Evolutionary conservation across 495 filamentous ascomycete genomes (phyloP).

Genomic region (Talaromyces ruber): DNA sequence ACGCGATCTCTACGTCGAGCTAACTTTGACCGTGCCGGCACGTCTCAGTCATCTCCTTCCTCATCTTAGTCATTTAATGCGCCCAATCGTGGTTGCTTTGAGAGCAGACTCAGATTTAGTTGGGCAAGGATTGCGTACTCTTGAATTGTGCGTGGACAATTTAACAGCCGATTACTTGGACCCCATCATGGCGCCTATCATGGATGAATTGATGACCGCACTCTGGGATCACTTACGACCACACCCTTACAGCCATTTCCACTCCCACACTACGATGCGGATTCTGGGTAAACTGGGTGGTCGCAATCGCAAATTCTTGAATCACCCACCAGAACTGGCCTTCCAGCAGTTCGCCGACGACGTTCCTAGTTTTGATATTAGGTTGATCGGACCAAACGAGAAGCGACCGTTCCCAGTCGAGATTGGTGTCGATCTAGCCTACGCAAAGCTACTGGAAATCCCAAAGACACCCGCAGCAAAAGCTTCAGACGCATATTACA

Average conservation of each 20-base stretch:
- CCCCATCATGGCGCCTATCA: conserved; percentile 97
- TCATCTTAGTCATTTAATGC: conserved; percentile 96
- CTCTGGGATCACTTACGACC: conserved; percentile 92
- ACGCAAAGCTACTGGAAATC: conserved; percentile 73
- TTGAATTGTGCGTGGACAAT: conserved; percentile 97
- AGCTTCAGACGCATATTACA: conserved; percentile 78
- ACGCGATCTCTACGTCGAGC: conserved; percentile 92
- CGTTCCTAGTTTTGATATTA: conserved; percentile 72
- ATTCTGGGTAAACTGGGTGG: conserved; percentile 96
- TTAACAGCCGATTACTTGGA: conserved; percentile 96
- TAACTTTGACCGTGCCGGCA: conserved; percentile 92
- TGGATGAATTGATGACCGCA: conserved; percentile 95
- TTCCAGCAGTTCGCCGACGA: conserved; percentile 86
- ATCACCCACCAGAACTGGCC: conserved; percentile 68
- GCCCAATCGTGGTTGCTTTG: conserved; percentile 89
- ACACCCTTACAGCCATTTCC: conserved; percentile 89
- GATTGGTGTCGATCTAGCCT: conserved; percentile 80
- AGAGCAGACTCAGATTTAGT: conserved; percentile 88
- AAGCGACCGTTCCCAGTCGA: conserved; percentile 80
- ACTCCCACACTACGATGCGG: conserved; percentile 95
- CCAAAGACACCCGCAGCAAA: conserved; percentile 57
- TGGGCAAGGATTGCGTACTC: conserved; percentile 83
- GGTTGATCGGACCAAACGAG: conserved; percentile 76
- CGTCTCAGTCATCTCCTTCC: conserved; percentile 90
- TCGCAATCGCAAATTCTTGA: conserved; percentile 90